Base-by-base conservation (phyloP, 1,284 basidiomycete genomes). In the Ustilago curta region DNA sequence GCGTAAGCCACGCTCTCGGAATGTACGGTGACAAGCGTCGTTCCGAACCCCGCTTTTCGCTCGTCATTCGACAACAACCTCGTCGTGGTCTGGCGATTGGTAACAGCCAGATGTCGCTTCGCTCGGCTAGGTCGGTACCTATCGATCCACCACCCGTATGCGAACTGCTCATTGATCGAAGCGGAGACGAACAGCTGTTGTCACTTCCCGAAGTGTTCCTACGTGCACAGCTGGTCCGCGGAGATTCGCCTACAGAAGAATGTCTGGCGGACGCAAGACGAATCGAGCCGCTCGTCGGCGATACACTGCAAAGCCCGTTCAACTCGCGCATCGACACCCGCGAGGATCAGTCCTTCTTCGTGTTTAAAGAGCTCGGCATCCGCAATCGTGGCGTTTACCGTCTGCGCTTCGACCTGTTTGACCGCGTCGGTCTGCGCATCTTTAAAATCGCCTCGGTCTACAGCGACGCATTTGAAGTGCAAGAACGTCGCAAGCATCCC, bases 361-460 rank as follows among this genome's bases (percentile, higher is more conserved):
- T 80, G 53, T 80, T 80, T 59, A 70, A 76, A 18, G 78, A 80
- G 59, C 67, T 80, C 42, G 70, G 76, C 14, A 68, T 80, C 3
- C 72, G 76, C 40, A 59, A 57, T 18, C 51, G 59, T 4, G 78
- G 78, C 48, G 19, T 70, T 12, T 80, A 73, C 55, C 64, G 76
- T 5, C 35, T 80, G n/a, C 63, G 76, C 3, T 74, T 78, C 55
- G 78, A 80, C 51, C 57, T 80, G 14, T 69, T 71, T 21, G 73
- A 76, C 29, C 60, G 68, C 3, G 64, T 76, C 9, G 64, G 64
- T 2, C 27, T 65, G 37, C 57, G 52, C 25, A 56, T 76, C 39
- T 62, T 57, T 42, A 62, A 63, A 45, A 59, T 76, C 42, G 68
- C 73, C 16, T 58, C 57, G 8, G 61, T 76, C 25, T 76, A 68